Base-by-base conservation (phyloP, 306 rosid species). In the Citrullus mucosospermus region DNA sequence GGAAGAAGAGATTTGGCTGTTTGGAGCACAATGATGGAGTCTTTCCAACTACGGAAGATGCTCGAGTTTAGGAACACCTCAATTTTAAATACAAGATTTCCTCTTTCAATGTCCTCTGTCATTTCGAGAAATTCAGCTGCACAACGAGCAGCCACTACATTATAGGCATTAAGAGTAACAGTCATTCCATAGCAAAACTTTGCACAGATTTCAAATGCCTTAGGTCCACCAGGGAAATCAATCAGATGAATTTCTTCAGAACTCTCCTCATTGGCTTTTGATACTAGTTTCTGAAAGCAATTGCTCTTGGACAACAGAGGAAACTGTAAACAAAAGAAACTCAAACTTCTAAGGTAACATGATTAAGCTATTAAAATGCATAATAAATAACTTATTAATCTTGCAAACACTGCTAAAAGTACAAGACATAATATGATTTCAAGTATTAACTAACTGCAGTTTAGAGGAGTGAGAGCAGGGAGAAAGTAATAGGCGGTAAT, bases 151-250 rank as follows among this genome's bases (percentile, higher is more conserved):
- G 97, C 98, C 87, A 92, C 99, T 8, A 96, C 97, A 86, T 92
- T 96, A 84, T 96, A 90, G 59, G 99, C 93, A 83, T 92, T 92
- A 25, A 96, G 96, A 43, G 98, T 96, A 72, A 96, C 99, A 18
- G 91, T 89, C 91, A 96, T 92, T 60, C 98, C 98, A 80, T 95
- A 95, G 83, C 98, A 95, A 86, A 95, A 95, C 66, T 95, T 95
- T 6, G 92, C 97, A 82, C 97, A 95, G 61, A 92, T 85, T 89
- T 96, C 99, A 79, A 96, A 92, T 39, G 99, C 90, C 82, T 91
- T 96, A 4, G 98, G 80, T 9, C 98, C 99, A 65, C 99, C 98
- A 38, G 99, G 99, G 76, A 96, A 91, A 86, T 88, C 88, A 81
- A 46, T 84, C 86, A 96, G 56, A 28, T 69, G 82, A 80, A 92